Evolutionary conservation across 2,329 filamentous ascomycete species (phyloP).

Genomic region (Nigrospora sphaerica): DNA sequence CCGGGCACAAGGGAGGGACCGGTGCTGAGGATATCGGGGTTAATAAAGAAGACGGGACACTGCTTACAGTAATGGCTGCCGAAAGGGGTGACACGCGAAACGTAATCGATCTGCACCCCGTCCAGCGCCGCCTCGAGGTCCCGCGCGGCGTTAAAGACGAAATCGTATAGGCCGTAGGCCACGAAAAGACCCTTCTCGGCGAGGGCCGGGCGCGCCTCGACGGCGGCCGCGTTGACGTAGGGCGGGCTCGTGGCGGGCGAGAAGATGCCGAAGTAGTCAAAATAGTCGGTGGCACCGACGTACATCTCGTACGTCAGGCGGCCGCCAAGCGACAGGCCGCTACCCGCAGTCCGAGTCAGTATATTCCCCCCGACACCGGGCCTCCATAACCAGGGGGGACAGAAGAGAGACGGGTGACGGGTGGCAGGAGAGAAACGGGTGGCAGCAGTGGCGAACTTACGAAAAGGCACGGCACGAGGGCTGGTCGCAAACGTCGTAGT

Average conservation of each 20-base stretch:
- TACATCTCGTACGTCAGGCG: slow-evolving; percentile 22
- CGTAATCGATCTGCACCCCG: slow-evolving; percentile 7
- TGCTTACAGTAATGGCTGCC: slow-evolving; percentile 14
- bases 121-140: slow-evolving; percentile 16
- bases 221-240: slow-evolving; percentile 7
- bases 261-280: slow-evolving; percentile 20
- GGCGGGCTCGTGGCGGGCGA: slow-evolving; percentile 14
- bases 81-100: slow-evolving; percentile 15
- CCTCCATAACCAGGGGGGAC: too few species aligned
- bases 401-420: too few species aligned
- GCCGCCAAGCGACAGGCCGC: slow-evolving; percentile 17
- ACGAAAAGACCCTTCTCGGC: slow-evolving; percentile 15
- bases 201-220: slow-evolving; percentile 10
- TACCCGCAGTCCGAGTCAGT: too few species aligned
- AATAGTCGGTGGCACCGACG: slow-evolving; percentile 20
- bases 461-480: slow-evolving; percentile 18
- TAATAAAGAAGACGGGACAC: too few species aligned
- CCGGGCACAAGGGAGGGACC: too few species aligned
- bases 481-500: slow-evolving; percentile 14
- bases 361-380: too few species aligned
- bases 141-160: slow-evolving; percentile 11
- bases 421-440: too few species aligned
- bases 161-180: slow-evolving; percentile 19
- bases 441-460: too few species aligned
- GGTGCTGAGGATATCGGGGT: too few species aligned